Evolutionary conservation across 768 basidiomycete genomes (phyloP).

Genomic region (Inosperma sp.): DNA sequence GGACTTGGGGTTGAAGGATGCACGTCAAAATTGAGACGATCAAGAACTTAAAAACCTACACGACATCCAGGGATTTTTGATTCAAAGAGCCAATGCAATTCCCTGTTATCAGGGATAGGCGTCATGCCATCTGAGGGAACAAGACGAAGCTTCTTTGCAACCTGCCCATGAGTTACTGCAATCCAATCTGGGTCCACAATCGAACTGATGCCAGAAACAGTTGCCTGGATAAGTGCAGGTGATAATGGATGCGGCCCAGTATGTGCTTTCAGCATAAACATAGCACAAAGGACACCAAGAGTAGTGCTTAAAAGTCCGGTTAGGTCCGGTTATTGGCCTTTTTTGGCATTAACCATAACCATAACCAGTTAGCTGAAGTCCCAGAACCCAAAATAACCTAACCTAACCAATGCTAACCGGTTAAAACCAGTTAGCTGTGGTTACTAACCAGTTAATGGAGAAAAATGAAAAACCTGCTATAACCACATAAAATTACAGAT

Average conservation of each 20-base stretch:
- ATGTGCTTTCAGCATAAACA: neutral
- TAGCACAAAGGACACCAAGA: neutral
- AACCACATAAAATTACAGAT: too few species aligned
- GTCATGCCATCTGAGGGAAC: neutral
- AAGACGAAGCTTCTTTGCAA: neutral
- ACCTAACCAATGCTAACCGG: too few species aligned
- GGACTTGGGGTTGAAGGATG: neutral
- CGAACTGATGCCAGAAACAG: neutral
- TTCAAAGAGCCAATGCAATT: neutral
- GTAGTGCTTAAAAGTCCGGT: too few species aligned
- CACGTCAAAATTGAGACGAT: neutral
- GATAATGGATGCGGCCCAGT: neutral
- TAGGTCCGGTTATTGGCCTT: too few species aligned
- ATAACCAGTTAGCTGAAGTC: too few species aligned
- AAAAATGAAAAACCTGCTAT: too few species aligned
- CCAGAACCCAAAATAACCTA: too few species aligned
- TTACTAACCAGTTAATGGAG: too few species aligned
- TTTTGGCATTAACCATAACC: too few species aligned
- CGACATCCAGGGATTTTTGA: neutral
- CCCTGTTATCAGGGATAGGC: neutral
- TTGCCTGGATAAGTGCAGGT: conserved; percentile 3
- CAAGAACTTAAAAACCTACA: neutral
- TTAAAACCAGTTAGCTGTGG: too few species aligned
- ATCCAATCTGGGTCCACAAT: neutral
- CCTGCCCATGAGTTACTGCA: neutral